A percentile compares a stretch with the other conserved stretches of the same genome.
phyloP scores from a whole-genome alignment of 169 alveolate species.

The Cyclospora cayetanensis region DNA sequence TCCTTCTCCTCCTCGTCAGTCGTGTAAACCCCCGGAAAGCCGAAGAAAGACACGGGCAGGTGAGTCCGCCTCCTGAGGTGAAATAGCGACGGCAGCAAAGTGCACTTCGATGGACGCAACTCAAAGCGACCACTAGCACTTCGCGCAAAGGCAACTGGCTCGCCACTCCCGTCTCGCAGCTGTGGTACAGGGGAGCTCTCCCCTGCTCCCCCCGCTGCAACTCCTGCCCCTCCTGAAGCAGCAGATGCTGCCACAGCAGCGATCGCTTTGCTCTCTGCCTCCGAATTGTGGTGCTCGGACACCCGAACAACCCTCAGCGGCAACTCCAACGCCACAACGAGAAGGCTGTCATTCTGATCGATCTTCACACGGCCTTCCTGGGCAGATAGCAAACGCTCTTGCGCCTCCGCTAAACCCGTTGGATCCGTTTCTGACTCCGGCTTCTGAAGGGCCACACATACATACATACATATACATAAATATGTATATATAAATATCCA shows the following conservation, averaged over 20 bases:
- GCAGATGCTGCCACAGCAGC: background rate
- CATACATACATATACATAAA: background rate
- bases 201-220: conserved; percentile 3
- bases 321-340: conserved; percentile 35
- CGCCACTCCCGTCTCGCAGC: conserved; percentile 54
- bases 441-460: background rate
- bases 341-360: conserved; percentile 46
- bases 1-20: conserved; percentile 63
- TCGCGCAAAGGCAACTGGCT: background rate
- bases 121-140: background rate
- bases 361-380: conserved; percentile 14
- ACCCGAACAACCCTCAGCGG: conserved; percentile 44
- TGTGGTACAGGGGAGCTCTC: background rate
- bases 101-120: conserved; percentile 1
- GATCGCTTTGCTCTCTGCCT: background rate
- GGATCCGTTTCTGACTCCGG: background rate
- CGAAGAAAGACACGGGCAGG: conserved; percentile 66
- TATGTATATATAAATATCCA: background rate
- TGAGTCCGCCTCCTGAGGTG: conserved; percentile 20
- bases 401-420: background rate
- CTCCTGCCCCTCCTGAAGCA: background rate
- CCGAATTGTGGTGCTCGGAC: background rate
- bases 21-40: conserved; percentile 70
- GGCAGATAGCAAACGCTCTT: conserved; percentile 19
- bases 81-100: conserved; percentile 36